phyloP scores from a whole-genome alignment of 164 flowering plant species.

The Tetracentron sinense region DNA sequence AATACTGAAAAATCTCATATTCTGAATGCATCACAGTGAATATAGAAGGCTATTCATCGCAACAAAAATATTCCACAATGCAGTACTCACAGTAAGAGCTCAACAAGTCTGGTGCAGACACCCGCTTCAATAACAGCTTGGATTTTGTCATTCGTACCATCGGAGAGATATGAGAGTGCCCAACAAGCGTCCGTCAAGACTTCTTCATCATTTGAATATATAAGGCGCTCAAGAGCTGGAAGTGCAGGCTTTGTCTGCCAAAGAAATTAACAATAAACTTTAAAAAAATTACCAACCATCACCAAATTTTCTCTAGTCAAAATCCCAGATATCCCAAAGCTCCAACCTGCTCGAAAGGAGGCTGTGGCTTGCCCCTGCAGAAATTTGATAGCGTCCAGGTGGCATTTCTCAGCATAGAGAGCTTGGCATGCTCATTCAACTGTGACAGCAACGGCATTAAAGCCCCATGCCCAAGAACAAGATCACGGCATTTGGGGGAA shows the following conservation, averaged over 20 bases:
- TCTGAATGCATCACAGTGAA: background rate
- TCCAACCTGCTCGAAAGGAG: slow-evolving; percentile 67
- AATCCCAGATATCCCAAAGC: background rate
- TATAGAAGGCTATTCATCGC: background rate
- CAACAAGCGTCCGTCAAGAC: slow-evolving; percentile 75
- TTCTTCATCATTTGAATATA: slow-evolving; percentile 67
- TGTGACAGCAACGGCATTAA: slow-evolving; percentile 57
- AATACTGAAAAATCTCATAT: background rate
- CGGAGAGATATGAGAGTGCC: slow-evolving; percentile 67
- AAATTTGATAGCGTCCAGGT: slow-evolving; percentile 77
- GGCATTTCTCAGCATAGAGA: slow-evolving; percentile 78
- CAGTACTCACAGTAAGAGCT: slow-evolving; percentile 55
- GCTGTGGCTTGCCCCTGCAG: slow-evolving; percentile 78
- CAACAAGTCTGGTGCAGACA: slow-evolving; percentile 62
- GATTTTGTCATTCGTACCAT: slow-evolving; percentile 66
- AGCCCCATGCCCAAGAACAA: slow-evolving; percentile 62
- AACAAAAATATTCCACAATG: no score
- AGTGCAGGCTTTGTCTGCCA: slow-evolving; percentile 63
- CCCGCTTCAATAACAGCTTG: slow-evolving; percentile 77
- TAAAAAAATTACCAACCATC: background rate
- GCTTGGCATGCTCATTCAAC: slow-evolving; percentile 68
- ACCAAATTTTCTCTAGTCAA: background rate
- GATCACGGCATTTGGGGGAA: slow-evolving; percentile 67
- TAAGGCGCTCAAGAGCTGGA: slow-evolving; percentile 61
- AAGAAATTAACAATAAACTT: slow-evolving; percentile 3